Evolutionary conservation across 345 rosid genomes (phyloP), one percentile per base, ranked within the genome.

Genomic region (Salix brachista): DNA sequence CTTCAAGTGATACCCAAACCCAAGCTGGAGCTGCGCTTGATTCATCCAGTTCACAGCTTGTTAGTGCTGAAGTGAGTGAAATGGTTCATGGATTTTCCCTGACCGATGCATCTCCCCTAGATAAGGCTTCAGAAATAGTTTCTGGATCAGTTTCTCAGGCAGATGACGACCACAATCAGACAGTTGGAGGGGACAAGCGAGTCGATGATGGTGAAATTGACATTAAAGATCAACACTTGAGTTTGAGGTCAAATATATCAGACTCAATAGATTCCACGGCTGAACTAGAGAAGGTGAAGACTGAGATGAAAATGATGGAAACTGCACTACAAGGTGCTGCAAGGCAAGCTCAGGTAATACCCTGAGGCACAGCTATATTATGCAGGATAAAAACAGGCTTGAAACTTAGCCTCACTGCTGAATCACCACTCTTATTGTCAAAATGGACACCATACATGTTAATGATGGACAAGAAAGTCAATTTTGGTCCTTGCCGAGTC

Each of bases 271-370:
- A 83, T 80, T 75, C 86, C 52, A 44, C 73, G 71, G 80, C 77
- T 71, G 97, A 96, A 84, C 72, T 96, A 79, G 97, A 88, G 86
- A 96, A 85, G 81, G 80, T 91, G 71, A 96, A 88, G 86, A 89
- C 71, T 84, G 98, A 96, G 83, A 86, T 92, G 91, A 89, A 92
- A 82, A 89, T 92, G 95, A 91, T 96, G 90, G 99, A 96, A 87
- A 81, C 89, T 54, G 99, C 99, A 72, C 80, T 96, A 82, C 97
- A 90, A 83, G 97, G 98, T 85, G 99, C 99, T 85, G 99, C 99
- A 74, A 94, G 97, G 86, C 99, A 94, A 91, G 91, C 99, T 70
- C 98, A 96, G 99, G 99, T 96, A 90, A 83, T 74, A 17, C 82
- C 11, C 48, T 70, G 5, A 64, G 23, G 62, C 44, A 41, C 13